Base-by-base conservation (phyloP, 768 basidiomycete species). In the Lactarius quietus region DNA sequence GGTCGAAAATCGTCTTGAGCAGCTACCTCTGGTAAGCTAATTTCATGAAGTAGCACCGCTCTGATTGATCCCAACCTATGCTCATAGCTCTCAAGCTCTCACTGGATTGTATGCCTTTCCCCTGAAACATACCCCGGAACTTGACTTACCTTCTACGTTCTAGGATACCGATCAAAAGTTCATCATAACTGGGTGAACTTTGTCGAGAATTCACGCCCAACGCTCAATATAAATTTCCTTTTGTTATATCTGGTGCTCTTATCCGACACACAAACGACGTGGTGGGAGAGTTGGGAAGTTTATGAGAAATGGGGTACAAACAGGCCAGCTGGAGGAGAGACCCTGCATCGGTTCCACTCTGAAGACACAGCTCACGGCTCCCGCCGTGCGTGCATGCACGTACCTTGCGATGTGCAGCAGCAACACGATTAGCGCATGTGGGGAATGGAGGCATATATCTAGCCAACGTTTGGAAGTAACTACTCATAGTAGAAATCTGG, bases 81-180 rank as follows among this genome's bases (percentile, higher is more conserved):
- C 52, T 2, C 26, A 18, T 14, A 64, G 63, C 39, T 64, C 4
- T 54, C 57, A 3, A 64, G 52, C 5, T 59, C 57, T 8, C 31
- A 28, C 3, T 20, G 33, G 14, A 59, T 64, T 3, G 63, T 64
- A 9, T 0, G 57, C 23, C 2, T 45, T 29, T n/a, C 20, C 33
- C 29, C 15, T 9, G 45, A 18, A 35, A n/a, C 8, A 35, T 15
- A 20, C 41, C 31, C 18, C 23, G 0, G 26, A 28, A 39, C 31
- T 31, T 58, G 36, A 57, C 48, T 48, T 26, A 5, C 10, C 2
- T 51, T 57, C 38, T 14, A 15, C 29, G 14, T 36, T 43, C 31
- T 45, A 64, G 63, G 52, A 59, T 29, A 53, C 36, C 17, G 9
- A 43, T 8, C 3, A 14, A 23, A 31, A 1, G 3, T 53, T 59